Base-by-base conservation (phyloP, 306 rosid species). In the Cicer arietinum region DNA sequence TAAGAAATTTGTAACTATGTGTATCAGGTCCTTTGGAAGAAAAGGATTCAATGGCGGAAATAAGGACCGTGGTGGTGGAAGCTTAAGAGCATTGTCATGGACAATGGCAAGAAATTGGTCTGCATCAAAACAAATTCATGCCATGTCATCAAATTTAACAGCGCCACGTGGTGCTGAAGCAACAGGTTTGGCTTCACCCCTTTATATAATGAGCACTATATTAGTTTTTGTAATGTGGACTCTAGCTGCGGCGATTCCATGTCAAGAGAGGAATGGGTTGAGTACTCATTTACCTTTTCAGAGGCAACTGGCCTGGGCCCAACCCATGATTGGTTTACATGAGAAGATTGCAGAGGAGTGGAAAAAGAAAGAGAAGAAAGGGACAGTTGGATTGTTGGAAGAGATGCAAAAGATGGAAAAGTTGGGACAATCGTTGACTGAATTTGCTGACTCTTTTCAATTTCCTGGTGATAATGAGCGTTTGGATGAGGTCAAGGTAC, bases 351-450 rank as follows among this genome's bases (percentile, higher is more conserved):
- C 86, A 0, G 98, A 92, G 81, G 99, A 92, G 61, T 92, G 99
- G 99, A 95, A 89, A 86, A 91, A 88, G 88, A 95, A 90, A 53
- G 99, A 95, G 89, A 95, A 95, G 92, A 92, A 83, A 47, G 91
- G 96, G 0, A 39, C 79, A 0, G 85, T 86, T 6, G 99, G 98
- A 7, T 12, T 92, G 16, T 39, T 95, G 54, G 97, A 89, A 11
- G 99, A 92, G 89, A 88, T 92, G 85, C 99, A 92, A 71, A 86
- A 65, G 85, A 30, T 95, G 89, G 99, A 95, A 84, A 91, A 84
- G 69, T 9, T 90, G 59, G 90, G 87, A 0, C 88, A 84, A 45
- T 79, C 83, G 0, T 68, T 95, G 50, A 74, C 84, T 2, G 99
- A 92, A 1, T 89, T 95, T 12, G 75, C 96, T 0, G 99, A 95